Conservation (phyloP, 2,329 filamentous ascomycete genomes). For the Neofusicoccum sp. region DNA sequence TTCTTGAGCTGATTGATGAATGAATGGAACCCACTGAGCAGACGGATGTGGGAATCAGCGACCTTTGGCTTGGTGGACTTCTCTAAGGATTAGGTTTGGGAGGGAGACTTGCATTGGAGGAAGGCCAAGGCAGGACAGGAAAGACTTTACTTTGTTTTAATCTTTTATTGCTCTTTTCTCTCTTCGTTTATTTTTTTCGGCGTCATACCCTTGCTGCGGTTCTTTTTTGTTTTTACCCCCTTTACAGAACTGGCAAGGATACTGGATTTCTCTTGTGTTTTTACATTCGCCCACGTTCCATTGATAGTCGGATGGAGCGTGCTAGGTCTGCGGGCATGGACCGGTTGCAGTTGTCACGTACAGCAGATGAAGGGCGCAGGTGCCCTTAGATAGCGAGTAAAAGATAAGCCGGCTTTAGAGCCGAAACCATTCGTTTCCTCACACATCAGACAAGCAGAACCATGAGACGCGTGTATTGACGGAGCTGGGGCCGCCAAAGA, state of each 20-base stretch:
- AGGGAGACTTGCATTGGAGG: too few species aligned
- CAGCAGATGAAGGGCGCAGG: neutral
- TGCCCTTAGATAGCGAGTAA: neutral
- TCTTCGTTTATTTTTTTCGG: neutral
- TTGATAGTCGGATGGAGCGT: neutral
- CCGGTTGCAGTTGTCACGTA: neutral
- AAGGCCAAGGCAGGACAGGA: too few species aligned
- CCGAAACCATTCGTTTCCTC: too few species aligned
- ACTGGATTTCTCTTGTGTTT: neutral
- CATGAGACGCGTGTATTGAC: neutral
- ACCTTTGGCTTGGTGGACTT: neutral
- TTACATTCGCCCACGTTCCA: neutral
- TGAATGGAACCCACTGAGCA: too few species aligned
- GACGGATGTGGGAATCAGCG: neutral
- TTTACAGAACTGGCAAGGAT: conserved; percentile 1
- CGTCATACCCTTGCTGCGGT: conserved; percentile 16
- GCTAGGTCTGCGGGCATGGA: neutral
- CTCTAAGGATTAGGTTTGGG: neutral
- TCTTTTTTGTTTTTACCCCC: neutral
- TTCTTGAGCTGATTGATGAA: too few species aligned
- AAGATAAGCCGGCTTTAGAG: too few species aligned
- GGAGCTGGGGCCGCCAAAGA: neutral
- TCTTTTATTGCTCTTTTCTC: neutral
- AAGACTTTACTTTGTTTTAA: too few species aligned
- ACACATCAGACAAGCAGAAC: neutral